A percentile compares a stretch with the other conserved stretches of the same genome.
phyloP scores from a whole-genome alignment of 805 yeast genomes.

The Hanseniaspora taiwanica region DNA sequence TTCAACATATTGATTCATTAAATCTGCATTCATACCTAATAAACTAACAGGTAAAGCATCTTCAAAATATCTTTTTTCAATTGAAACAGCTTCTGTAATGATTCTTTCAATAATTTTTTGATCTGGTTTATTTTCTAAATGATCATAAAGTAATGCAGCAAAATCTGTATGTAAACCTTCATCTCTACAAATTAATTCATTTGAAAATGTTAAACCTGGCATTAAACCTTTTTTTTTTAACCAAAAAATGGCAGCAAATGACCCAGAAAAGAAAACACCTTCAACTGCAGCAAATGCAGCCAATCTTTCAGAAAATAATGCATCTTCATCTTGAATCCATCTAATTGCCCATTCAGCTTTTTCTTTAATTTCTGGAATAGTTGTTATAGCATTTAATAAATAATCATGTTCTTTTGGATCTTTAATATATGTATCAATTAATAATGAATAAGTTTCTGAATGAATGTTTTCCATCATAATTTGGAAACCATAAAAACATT shows the following conservation, averaged over 20 bases:
- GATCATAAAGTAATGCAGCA: slow-evolving; percentile 90
- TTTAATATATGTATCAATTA: slow-evolving; percentile 90
- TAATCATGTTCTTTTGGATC: slow-evolving; percentile 88
- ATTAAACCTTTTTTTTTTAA: slow-evolving; percentile 95
- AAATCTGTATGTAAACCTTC: slow-evolving; percentile 98
- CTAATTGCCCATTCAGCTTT: slow-evolving; percentile 98
- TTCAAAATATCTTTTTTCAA: slow-evolving; percentile 87
- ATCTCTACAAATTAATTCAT: slow-evolving; percentile 94
- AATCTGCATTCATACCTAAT: slow-evolving; percentile 85
- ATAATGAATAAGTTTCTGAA: slow-evolving; percentile 89
- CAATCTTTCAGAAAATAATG: slow-evolving; percentile 87
- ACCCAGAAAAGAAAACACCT: slow-evolving; percentile 97
- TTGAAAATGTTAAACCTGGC: slow-evolving; percentile 98
- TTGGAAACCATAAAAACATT: slow-evolving; percentile 98
- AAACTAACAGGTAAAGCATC: slow-evolving; percentile 90
- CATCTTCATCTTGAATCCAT: slow-evolving; percentile 85
- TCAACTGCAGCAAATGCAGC: slow-evolving; percentile 98
- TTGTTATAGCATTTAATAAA: slow-evolving; percentile 90
- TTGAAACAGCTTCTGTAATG: slow-evolving; percentile 87
- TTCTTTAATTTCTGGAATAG: slow-evolving; percentile 89
- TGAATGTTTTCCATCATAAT: slow-evolving; percentile 99
- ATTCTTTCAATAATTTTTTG: slow-evolving; percentile 67
- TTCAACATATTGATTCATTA: slow-evolving; percentile 97
- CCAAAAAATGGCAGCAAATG: slow-evolving; percentile 98
- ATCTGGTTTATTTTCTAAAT: slow-evolving; percentile 80